phyloP scores from a whole-genome alignment of 1,284 basidiomycete species.

The Papiliotrema flavescens region DNA sequence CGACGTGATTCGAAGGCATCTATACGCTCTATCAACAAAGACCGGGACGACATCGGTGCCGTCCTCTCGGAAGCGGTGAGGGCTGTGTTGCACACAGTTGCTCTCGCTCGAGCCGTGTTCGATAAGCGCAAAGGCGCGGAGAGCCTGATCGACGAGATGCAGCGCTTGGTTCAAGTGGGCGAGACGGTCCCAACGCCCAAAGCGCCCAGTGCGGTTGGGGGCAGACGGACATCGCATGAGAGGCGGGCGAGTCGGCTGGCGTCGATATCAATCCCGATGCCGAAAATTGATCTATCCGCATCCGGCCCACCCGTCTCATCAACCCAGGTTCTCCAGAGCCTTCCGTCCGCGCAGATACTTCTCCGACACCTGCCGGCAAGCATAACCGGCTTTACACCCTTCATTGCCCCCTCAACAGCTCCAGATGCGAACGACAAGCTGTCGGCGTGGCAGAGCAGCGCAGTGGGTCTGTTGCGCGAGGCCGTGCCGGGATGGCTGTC shows the following conservation, averaged over 20 bases:
- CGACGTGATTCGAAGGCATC: constrained; percentile 21
- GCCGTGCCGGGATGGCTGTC: constrained; percentile 34
- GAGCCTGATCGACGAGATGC: constrained; percentile 22
- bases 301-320: constrained; percentile 31
- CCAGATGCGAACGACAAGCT: constrained; percentile 49
- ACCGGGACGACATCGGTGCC: constrained; percentile 23
- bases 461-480: constrained; percentile 26
- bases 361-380: constrained; percentile 42
- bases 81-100: constrained; percentile 35
- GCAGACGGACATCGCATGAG: constrained; percentile 23
- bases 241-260: constrained; percentile 38
- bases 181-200: constrained; percentile 16
- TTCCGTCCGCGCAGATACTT: constrained; percentile 48
- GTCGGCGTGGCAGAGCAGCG: constrained; percentile 32
- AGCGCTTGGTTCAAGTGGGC: constrained; percentile 40
- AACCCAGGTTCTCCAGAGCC: constrained; percentile 32
- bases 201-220: constrained; percentile 3
- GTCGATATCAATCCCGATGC: constrained; percentile 40
- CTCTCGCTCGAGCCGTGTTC: constrained; percentile 30
- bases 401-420: constrained; percentile 59
- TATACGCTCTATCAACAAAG: constrained; percentile 14
- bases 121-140: constrained; percentile 12
- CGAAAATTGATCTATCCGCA: constrained; percentile 7
- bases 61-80: constrained; percentile 35
- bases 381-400: constrained; percentile 47